Percentiles rank a stretch among this genome's conserved stretches.
phyloP scores from a whole-genome alignment of 116 monocot species.

The Dioscorea cayenensis region DNA sequence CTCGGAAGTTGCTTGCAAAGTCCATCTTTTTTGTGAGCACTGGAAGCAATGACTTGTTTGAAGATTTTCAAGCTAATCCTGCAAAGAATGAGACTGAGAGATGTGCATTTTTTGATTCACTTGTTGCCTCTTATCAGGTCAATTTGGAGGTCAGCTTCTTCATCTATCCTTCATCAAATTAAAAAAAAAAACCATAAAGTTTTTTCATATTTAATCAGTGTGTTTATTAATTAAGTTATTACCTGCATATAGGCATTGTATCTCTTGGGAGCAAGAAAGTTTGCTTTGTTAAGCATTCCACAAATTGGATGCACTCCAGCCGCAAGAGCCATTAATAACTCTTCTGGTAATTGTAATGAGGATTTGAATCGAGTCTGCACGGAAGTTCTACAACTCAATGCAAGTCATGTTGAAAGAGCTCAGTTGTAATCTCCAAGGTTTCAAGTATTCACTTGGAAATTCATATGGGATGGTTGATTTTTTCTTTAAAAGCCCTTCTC shows the following conservation, averaged over 20 bases:
- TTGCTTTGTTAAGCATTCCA: slow-evolving; percentile 22
- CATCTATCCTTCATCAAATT: too few relatives aligned
- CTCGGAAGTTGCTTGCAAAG: slow-evolving; percentile 16
- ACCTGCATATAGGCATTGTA: slow-evolving; percentile 19
- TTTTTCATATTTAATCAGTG: too few relatives aligned
- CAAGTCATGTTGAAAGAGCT: slow-evolving; percentile 21
- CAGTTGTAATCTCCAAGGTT: slow-evolving; percentile 15
- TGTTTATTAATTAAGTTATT: too few relatives aligned
- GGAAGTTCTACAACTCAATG: not conserved
- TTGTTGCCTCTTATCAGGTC: slow-evolving; percentile 13
- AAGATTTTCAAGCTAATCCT: slow-evolving; percentile 1
- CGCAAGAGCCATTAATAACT: slow-evolving; percentile 18
- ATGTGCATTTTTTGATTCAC: slow-evolving; percentile 2
- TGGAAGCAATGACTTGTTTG: slow-evolving; percentile 52
- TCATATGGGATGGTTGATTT: slow-evolving; percentile 18
- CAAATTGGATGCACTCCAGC: slow-evolving; percentile 46
- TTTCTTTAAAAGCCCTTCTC: slow-evolving; percentile 21
- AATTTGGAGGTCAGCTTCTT: slow-evolving; percentile 24
- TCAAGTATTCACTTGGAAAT: slow-evolving; percentile 47
- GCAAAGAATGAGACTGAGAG: not conserved
- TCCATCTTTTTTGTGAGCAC: slow-evolving; percentile 55
- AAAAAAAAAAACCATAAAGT: too few relatives aligned
- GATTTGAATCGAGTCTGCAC: slow-evolving; percentile 33
- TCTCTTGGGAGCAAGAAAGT: slow-evolving; percentile 35
- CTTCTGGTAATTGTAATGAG: slow-evolving; percentile 2